phyloP scores from a whole-genome alignment of 257 asterid genomes.

The Salvia rosmarinus region DNA sequence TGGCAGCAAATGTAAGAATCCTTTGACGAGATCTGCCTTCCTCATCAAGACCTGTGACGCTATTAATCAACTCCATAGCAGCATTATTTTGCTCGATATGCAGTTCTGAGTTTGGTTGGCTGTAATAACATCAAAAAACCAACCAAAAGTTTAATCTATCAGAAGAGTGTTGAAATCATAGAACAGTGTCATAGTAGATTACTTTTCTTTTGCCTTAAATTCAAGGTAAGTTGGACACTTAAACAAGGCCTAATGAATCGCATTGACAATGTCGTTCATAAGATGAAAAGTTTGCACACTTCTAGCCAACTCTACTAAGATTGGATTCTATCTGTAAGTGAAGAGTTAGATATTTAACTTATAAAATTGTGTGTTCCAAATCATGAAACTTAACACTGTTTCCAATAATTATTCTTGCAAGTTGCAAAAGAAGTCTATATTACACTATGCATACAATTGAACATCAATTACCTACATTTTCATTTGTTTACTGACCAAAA shows the following conservation, averaged over 20 bases:
- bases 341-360: background rate
- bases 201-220: constrained; percentile 16
- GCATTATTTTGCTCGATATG: constrained; percentile 72
- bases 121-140: constrained; percentile 38
- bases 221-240: constrained; percentile 10
- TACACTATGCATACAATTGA: constrained; percentile 7
- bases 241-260: background rate
- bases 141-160: background rate
- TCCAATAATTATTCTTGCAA: constrained; percentile 20
- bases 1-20: constrained; percentile 92
- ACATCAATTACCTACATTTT: background rate
- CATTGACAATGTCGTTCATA: constrained; percentile 12
- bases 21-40: constrained; percentile 98
- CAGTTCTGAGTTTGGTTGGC: constrained; percentile 64
- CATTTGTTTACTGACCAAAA: constrained; percentile 31
- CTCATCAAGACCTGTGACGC: constrained; percentile 89
- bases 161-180: background rate
- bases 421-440: constrained; percentile 17
- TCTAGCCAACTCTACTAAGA: background rate
- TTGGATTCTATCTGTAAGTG: background rate
- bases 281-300: background rate
- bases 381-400: constrained; percentile 10
- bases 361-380: background rate
- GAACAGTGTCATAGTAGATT: background rate
- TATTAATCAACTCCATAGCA: constrained; percentile 92